Evolutionary conservation across 352 stramenopile genomes (phyloP).

Genomic region (Globisporangium cederbergense): DNA sequence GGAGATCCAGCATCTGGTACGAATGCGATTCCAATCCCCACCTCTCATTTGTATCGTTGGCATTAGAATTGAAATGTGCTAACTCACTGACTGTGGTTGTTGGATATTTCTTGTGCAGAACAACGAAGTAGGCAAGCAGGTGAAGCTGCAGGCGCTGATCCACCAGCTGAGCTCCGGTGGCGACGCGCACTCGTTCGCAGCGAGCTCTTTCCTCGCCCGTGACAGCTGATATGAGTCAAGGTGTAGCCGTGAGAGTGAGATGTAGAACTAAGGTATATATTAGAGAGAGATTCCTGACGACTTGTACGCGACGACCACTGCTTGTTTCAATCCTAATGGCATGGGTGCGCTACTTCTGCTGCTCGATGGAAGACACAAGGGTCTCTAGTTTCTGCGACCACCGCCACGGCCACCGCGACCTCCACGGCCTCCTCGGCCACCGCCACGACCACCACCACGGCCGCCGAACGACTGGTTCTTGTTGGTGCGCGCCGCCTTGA

Average conservation of each 20-base stretch:
- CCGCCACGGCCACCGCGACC: conserved; percentile 31
- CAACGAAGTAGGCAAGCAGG: conserved; percentile 76
- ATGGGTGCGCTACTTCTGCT: conserved; percentile 1
- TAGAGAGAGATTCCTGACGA: conserved; percentile 19
- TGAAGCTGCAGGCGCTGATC: conserved; percentile 79
- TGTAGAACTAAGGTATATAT: conserved; percentile 28
- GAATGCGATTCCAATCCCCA: not conserved
- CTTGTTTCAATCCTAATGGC: conserved; percentile 1
- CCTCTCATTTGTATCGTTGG: not conserved
- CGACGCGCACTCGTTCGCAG: conserved; percentile 42
- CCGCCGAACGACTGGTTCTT: conserved; percentile 49
- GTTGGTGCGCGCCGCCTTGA: conserved; percentile 77
- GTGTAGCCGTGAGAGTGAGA: not conserved
- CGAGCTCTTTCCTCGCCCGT: conserved; percentile 45
- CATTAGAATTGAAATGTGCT: not conserved
- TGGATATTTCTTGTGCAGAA: conserved; percentile 29
- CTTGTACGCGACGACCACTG: conserved; percentile 9
- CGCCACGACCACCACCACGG: conserved; percentile 28
- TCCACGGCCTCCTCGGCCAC: conserved; percentile 35
- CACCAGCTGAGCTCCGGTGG: conserved; percentile 76
- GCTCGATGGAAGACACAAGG: conserved; percentile 5
- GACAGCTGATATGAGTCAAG: conserved; percentile 34
- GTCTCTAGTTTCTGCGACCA: conserved; percentile 23
- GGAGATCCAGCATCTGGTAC: conserved; percentile 70
- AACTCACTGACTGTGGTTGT: not conserved